Evolutionary conservation across 768 basidiomycete species (phyloP).

Genomic region (Rhizopogon rudus): DNA sequence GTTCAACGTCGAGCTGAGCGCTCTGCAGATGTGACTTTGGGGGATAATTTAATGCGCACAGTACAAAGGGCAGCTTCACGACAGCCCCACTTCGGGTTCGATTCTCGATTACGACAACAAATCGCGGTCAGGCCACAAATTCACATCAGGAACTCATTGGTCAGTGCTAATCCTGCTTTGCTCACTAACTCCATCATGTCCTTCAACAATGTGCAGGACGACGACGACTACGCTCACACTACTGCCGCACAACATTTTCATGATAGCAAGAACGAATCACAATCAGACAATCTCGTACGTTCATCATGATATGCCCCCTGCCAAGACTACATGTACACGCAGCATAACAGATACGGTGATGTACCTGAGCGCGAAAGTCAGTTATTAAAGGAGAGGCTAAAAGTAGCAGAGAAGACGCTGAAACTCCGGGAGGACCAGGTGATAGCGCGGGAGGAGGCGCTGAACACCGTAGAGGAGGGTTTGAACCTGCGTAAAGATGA

Average conservation of each 20-base stretch:
- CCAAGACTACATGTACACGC: background rate
- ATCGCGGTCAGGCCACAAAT: background rate
- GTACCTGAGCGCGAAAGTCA: background rate
- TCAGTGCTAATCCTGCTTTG: no score
- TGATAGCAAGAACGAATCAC: no score
- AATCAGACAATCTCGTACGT: background rate
- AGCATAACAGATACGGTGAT: background rate
- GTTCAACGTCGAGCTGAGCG: no score
- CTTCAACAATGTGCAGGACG: background rate
- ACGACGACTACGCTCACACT: background rate
- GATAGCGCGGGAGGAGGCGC: background rate
- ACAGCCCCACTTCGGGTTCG: background rate
- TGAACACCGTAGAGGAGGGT: background rate
- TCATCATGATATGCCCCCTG: background rate
- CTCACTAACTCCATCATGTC: background rate
- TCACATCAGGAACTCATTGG: background rate
- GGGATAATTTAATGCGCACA: no score
- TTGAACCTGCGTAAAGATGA: background rate
- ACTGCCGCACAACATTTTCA: background rate
- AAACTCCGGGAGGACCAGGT: background rate
- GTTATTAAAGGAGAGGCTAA: background rate
- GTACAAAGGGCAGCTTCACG: background rate
- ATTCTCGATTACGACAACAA: background rate
- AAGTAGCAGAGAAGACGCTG: background rate
- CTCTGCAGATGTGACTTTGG: no score